phyloP scores from a whole-genome alignment of 2,329 filamentous ascomycete species.

The Chlorencoelia australis region DNA sequence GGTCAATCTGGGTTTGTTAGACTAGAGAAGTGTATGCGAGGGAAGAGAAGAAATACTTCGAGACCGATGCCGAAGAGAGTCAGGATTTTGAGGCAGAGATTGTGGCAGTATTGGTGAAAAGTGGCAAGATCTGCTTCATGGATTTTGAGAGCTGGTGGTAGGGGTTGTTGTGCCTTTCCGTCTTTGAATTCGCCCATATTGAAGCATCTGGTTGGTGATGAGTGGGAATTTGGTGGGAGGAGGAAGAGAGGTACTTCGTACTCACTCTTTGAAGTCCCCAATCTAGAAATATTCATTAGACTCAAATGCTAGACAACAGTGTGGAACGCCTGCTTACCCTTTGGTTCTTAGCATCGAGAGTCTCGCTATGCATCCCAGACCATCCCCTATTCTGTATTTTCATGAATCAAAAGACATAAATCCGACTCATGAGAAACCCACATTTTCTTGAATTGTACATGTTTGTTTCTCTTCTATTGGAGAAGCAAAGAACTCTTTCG shows the following conservation, averaged over 20 bases:
- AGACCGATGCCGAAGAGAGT: conserved; percentile 71
- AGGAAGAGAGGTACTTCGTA: too few relatives aligned
- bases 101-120: conserved; percentile 63
- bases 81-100: conserved; percentile 63
- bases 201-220: conserved; percentile 59
- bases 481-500: conserved; percentile 61
- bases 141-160: conserved; percentile 53
- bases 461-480: conserved; percentile 61
- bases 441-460: conserved; percentile 61
- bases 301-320: too few relatives aligned
- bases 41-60: conserved; percentile 34
- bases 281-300: too few relatives aligned
- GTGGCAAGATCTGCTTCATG: conserved; percentile 50
- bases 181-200: conserved; percentile 72
- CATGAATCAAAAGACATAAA: too few relatives aligned
- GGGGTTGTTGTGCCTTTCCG: conserved; percentile 63
- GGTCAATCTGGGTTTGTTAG: conserved; percentile 16
- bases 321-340: too few relatives aligned
- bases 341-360: conserved; percentile 74
- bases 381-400: conserved; percentile 68
- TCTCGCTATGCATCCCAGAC: conserved; percentile 81
- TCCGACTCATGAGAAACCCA: too few relatives aligned
- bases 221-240: conserved; percentile 6
- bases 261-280: conserved; percentile 90
- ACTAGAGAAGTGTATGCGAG: background rate